Base-by-base conservation (phyloP, 345 rosid species). In the Tarenaya hassleriana region DNA sequence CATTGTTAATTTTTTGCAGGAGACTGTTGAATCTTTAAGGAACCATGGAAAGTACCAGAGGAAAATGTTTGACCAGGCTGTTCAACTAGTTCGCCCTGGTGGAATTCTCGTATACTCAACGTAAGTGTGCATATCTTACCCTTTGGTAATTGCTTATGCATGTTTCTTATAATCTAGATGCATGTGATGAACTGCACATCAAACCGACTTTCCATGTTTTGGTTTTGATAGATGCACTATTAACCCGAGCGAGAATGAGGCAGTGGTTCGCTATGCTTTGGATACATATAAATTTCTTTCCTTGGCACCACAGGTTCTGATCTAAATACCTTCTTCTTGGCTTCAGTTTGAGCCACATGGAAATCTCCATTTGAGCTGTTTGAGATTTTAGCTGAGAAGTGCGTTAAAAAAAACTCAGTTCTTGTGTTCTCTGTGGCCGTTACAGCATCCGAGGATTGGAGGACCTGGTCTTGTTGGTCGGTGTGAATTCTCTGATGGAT, bases 31-130 rank as follows among this genome's bases (percentile, higher is more conserved):
- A 62, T 79, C 98, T 42, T 77, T 92, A 68, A 79, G 94, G 69
- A 77, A 67, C 59, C 95, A 92, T 68, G 95, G 81, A 13, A 74
- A 66, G 64, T 92, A 92, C 71, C 97, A 88, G 62, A 73, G 77
- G 69, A 81, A 76, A 77, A 85, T 92, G 95, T 78, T 92, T 41
- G 98, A 92, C 55, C 99, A 92, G 68, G 99, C 97, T 64, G 85
- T 92, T 74, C 94, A 92, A 73, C 62, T 92, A 59, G 97, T 88
- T 73, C 80, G 95, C 16, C 77, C 91, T 55, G 97, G 97, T 68
- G 99, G 99, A 54, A 77, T 81, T 61, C 63, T 92, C 15, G 95
- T 92, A 34, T 92, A 88, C 80, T 92, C 99, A 52, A 92, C 97
- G 99, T 92, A 41, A 75, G 94, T 73, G 58, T 32, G 21, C 56